Percentiles rank a stretch among this genome's conserved stretches.
Evolutionary conservation across 2,329 filamentous ascomycete species (phyloP).

Genomic region (Nemania sp.): DNA sequence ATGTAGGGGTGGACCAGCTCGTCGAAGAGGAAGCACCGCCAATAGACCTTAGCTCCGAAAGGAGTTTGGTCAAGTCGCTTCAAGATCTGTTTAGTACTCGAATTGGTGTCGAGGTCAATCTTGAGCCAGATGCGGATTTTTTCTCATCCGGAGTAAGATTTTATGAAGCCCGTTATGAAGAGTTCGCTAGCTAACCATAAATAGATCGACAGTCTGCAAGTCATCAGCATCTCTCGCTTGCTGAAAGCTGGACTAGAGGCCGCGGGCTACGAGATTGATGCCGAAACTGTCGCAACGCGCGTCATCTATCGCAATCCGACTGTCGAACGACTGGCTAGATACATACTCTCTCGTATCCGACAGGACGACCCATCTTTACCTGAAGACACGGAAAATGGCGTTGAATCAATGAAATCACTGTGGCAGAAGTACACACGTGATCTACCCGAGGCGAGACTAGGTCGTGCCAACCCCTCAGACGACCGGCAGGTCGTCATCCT

Average conservation of each 20-base stretch:
- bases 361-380: conserved; percentile 11
- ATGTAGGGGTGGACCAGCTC: conserved; percentile 35
- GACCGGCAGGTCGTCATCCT: conserved; percentile 49
- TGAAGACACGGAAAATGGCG: conserved; percentile 29
- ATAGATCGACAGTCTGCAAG: conserved; percentile 47
- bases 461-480: conserved; percentile 39
- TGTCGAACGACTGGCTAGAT: conserved; percentile 40
- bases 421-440: conserved; percentile 44
- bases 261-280: conserved; percentile 41
- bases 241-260: conserved; percentile 43
- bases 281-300: conserved; percentile 43
- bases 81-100: conserved; percentile 37
- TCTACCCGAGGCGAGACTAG: conserved; percentile 32
- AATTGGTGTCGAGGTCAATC: conserved; percentile 34
- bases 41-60: conserved; percentile 40
- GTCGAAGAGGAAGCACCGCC: conserved; percentile 30
- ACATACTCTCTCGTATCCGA: conserved; percentile 39
- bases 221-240: conserved; percentile 45
- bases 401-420: conserved; percentile 42
- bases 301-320: conserved; percentile 48
- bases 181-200: conserved; percentile 8
- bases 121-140: conserved; percentile 44
- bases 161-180: neutral
- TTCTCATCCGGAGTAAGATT: conserved; percentile 43
- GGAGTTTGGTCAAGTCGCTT: conserved; percentile 40